phyloP scores from a whole-genome alignment of 2,329 filamentous ascomycete genomes.

The Aureobasidium leucospermi region DNA sequence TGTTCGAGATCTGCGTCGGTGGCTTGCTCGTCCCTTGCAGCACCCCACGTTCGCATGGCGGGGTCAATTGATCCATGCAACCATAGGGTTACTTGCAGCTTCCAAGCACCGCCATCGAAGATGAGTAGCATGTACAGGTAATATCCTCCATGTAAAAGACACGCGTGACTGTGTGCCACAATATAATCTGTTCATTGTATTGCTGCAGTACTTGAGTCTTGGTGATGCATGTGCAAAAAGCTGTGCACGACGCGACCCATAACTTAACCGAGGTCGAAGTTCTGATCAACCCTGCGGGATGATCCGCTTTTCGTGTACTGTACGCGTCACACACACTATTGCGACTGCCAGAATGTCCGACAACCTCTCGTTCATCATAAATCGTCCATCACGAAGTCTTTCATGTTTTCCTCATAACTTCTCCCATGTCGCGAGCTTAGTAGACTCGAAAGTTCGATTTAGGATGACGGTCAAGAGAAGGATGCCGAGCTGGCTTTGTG shows the following conservation, averaged over 20 bases:
- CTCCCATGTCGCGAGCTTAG: too few relatives aligned
- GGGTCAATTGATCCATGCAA: not conserved
- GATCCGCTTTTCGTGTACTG: too few relatives aligned
- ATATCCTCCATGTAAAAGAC: not conserved
- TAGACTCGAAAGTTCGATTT: too few relatives aligned
- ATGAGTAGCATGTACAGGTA: not conserved
- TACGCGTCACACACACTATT: too few relatives aligned
- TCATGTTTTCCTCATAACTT: too few relatives aligned
- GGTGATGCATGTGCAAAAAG: too few relatives aligned
- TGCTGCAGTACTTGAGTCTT: not conserved
- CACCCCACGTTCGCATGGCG: slow-evolving; percentile 2
- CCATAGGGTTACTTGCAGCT: slow-evolving; percentile 9
- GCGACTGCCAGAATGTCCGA: too few relatives aligned
- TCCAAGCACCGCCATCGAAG: not conserved
- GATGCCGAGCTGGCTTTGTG: slow-evolving; percentile 4
- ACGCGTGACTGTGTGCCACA: slow-evolving; percentile 10
- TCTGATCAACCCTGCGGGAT: too few relatives aligned
- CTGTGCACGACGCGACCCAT: too few relatives aligned
- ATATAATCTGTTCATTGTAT: not conserved
- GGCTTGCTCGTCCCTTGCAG: slow-evolving; percentile 11
- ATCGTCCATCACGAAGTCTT: too few relatives aligned
- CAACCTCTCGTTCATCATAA: too few relatives aligned
- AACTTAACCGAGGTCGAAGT: too few relatives aligned
- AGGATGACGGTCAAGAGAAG: not conserved
- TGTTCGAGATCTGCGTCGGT: slow-evolving; percentile 6